Base-by-base conservation (phyloP, 2,329 filamentous ascomycete species). In the Exophiala aquamarina region DNA sequence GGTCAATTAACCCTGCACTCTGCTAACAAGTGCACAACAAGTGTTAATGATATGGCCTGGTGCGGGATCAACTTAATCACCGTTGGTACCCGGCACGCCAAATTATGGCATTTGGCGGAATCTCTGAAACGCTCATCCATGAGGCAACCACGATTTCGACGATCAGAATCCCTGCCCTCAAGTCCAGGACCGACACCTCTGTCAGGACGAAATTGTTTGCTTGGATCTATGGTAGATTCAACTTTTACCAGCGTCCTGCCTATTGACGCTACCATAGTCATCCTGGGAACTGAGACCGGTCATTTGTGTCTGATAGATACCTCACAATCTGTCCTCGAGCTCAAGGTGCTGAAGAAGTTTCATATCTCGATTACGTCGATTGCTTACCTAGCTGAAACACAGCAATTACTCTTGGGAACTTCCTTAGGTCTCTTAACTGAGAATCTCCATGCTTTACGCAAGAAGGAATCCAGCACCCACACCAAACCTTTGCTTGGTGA, bases 21-120 rank as follows among this genome's bases (percentile, higher is more conserved):
- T 64, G 95, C 79, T 75, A 97, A 97, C 68, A 89, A 93, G 65
- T 97, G 93, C 69, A 97, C 91, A 5, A 90, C 88, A 14, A 83
- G 83, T 52, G 81, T 97, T 59, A 85, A 84, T 55, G 84, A 86
- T 43, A 95, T 98, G 81, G 78, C 87, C 32, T 98, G 93, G 92
- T 82, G 96, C 68, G 91, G 91, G 9, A 86, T 78, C 57, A 87
- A 71, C 57, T 76, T 98, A 42, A 75, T 98, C 49, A 96, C 92
- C 17, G 81, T 93, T 18, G 93, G 93, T 11, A 86, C 93, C 41
- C 83, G 93, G 19, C 92, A 96, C 69, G 82, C 96, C 66, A 97
- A 96, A 68, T 80, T 94, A 41, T 98, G 93, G 93, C 84, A 85
- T 57, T 78, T 93, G 9, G 36, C 47, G 17, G 50, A 48, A 5